Evolutionary conservation across 495 filamentous ascomycete species (phyloP), one percentile per base, ranked within the genome.

Genomic region (Penicillium desertorum): DNA sequence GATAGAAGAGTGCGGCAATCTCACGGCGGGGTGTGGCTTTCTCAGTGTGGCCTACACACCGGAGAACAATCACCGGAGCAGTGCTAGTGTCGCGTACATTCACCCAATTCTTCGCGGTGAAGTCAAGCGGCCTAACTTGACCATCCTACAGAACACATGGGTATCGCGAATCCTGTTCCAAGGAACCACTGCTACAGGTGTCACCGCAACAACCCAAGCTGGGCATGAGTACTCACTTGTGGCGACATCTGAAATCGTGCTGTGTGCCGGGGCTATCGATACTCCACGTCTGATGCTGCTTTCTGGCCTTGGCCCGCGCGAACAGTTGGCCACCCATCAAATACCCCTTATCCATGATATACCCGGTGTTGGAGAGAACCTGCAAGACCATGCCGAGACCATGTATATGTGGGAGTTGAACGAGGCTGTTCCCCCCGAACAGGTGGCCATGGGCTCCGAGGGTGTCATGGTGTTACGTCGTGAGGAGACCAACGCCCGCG

Each of bases 341-440:
- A 92, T 96, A 58, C 80, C 82, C 22, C 82, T 91, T 5, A 68
- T 89, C 8, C 82, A 85, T 63, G 81, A 90, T 54, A 81, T 91
- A 52, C 86, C 88, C 27, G 87, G 86, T 67, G 85, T 96, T 5
- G 91, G 90, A 53, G 84, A 91, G 73, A 87, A 92, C 72, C 77
- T 94, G 9, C 71, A 88, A 34, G 88, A 91, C 67, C 88, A 91
- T 68, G 86, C 86, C 2, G 88, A 91, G 65, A 84, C 74, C 60
- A 89, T 89, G 69, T 89, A 90, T 56, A 86, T 93, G 71, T 92
- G 88, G 88, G 88, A 91, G 70, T 79, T 93, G 65, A 88, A 90
- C 71, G 81, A 79, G 39, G 84, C 88, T n/a, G 86, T 91, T 4
- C 87, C 88, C 88, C 70, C 77, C 5, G 85, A 88, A 71, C 86